Evolutionary conservation across 257 asterid genomes (phyloP), one percentile per base, ranked within the genome.

Genomic region (Ilex asprella): DNA sequence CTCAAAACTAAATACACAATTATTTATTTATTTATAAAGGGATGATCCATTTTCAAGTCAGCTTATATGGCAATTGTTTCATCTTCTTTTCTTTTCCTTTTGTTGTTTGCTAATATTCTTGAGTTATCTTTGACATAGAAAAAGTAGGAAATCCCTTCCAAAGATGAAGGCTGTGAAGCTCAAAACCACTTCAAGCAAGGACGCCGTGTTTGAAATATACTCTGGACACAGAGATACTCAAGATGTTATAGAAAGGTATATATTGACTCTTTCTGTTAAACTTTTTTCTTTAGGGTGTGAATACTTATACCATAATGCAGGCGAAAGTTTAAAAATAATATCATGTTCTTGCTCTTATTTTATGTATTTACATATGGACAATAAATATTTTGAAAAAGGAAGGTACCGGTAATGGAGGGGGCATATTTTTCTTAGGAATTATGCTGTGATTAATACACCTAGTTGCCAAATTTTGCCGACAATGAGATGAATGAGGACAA

Each of bases 181-280:
- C 16, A 27, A 11, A 30, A n/a, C 43, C 16, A 43, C 39, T 12
- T 62, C 70, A 16, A 55, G 35, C 61, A 46, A 30, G 31, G 43
- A 30, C 35, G 62, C 31, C 39, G 30, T 35, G 8, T 31, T 10
- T 5, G n/a, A 21, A 44, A 21, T 55, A 29, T 78, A 70, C 53
- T 63, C 59, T 52, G 60, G 30, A 41, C 46, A 39, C 66, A 59
- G 16, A 58, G 76, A 81, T 62, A 39, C 59, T 61, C 70, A 62
- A 66, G 71, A 61, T 63, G 27, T 51, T 30, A 27, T 70, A 12
- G 73, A 66, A 63, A 78, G 83, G 95, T 81, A 79, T 46, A 52
- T 14, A 54, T 32, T 57, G 44, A 12, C 60, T 56, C 31, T 65
- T 56, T 78, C 73, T 58, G 63, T 61, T 63, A 30, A 59, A 30